Percentiles rank a stretch among this genome's conserved stretches.
Conservation (phyloP, 768 basidiomycete genomes). For the Vishniacozyma victoriae region DNA sequence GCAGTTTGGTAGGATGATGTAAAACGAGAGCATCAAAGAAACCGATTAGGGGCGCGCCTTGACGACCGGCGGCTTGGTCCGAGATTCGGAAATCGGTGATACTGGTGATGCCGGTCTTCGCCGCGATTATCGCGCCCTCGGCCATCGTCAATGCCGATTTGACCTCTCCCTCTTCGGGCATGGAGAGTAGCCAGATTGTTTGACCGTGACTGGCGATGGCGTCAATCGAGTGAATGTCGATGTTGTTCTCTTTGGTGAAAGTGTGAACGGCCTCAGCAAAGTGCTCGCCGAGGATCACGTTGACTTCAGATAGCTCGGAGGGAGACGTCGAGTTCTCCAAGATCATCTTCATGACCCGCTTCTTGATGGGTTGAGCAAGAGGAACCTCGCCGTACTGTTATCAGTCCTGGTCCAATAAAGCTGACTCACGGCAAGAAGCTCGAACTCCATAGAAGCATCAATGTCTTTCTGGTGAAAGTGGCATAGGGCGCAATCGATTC, state of each 20-base stretch:
- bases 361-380: conserved; percentile 16
- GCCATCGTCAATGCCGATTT: conserved; percentile 26
- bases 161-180: conserved; percentile 23
- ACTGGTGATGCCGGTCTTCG: conserved; percentile 17
- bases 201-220: conserved; percentile 23
- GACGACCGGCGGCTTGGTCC: conserved; percentile 20
- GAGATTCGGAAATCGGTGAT: conserved; percentile 28
- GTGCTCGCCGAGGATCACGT: conserved; percentile 20
- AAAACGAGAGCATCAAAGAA: conserved; percentile 31
- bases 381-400: conserved; percentile 24
- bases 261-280: conserved; percentile 18
- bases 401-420: background rate
- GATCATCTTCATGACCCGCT: conserved; percentile 27
- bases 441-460: conserved; percentile 17
- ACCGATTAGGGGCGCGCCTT: conserved; percentile 23
- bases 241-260: conserved; percentile 6
- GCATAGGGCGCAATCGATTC: conserved; percentile 25
- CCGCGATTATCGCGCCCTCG: conserved; percentile 20
- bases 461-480: conserved; percentile 17
- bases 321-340: conserved; percentile 18
- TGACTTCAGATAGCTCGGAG: conserved; percentile 25
- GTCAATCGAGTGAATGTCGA: conserved; percentile 14
- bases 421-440: conserved; percentile 8
- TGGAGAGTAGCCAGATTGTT: conserved; percentile 30
- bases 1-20: conserved; percentile 23